Percentiles rank a stretch among this genome's conserved stretches.
phyloP scores from a whole-genome alignment of 2,329 filamentous ascomycete genomes.

The Phialophora chinensis region DNA sequence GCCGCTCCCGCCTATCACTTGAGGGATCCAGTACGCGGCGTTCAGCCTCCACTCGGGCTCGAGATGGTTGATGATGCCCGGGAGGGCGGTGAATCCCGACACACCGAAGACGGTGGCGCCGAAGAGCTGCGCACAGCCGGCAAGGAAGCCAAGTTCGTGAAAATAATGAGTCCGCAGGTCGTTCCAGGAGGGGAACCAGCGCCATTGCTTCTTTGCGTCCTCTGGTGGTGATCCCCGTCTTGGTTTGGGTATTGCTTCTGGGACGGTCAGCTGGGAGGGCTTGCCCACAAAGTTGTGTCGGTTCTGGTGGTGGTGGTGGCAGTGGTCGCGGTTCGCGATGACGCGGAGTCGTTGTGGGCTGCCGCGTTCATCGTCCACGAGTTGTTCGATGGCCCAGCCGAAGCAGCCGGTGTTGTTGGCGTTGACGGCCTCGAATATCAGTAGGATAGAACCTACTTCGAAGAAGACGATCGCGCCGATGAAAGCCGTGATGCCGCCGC shows the following conservation, averaged over 20 bases:
- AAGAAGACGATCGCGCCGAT: constrained; percentile 74
- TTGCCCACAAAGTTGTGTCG: constrained; percentile 47
- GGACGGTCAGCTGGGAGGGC: constrained; percentile 22
- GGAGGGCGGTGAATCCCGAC: constrained; percentile 65
- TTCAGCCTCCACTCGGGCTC: constrained; percentile 51
- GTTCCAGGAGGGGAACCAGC: constrained; percentile 64
- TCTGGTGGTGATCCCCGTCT: background rate
- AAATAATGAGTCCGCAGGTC: constrained; percentile 67
- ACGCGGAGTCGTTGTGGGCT: constrained; percentile 15
- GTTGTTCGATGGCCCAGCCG: constrained; percentile 69
- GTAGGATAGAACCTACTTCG: constrained; percentile 66
- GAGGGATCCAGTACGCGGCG: constrained; percentile 66
- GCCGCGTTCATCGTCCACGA: constrained; percentile 45
- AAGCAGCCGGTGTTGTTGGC: constrained; percentile 69
- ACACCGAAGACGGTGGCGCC: constrained; percentile 70
- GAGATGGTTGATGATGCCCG: constrained; percentile 60
- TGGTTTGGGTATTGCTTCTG: background rate
- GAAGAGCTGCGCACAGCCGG: constrained; percentile 61
- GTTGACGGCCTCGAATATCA: constrained; percentile 73
- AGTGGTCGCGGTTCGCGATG: constrained; percentile 24
- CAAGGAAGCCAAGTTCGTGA: constrained; percentile 67
- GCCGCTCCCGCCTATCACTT: constrained; percentile 66
- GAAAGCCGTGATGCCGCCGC: constrained; percentile 67
- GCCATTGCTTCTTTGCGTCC: constrained; percentile 51
- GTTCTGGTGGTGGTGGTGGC: constrained; percentile 35